Evolutionary conservation across 345 rosid genomes (phyloP).

Genomic region (Hibiscus trionum): DNA sequence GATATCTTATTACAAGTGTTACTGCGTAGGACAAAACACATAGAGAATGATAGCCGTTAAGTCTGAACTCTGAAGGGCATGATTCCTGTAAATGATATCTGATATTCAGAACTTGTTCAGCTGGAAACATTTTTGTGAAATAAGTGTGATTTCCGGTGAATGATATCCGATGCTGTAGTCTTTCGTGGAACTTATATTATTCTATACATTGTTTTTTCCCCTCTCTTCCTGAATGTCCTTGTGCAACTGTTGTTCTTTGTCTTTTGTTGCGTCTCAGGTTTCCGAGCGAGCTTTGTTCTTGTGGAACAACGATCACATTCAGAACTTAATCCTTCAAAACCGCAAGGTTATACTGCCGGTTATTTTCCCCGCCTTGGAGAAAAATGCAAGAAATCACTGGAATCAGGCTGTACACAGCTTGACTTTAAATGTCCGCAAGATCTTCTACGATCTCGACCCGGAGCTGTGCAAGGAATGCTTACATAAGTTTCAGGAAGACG

Average conservation of each 20-base stretch:
- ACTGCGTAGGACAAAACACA: too few relatives aligned
- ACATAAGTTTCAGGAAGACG: slow-evolving; percentile 39
- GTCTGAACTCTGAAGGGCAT: too few relatives aligned
- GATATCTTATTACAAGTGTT: too few relatives aligned
- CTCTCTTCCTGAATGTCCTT: background rate
- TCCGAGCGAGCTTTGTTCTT: slow-evolving; percentile 63
- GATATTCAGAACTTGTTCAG: background rate
- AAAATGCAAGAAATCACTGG: slow-evolving; percentile 55
- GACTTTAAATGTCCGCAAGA: slow-evolving; percentile 47
- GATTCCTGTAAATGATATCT: too few relatives aligned
- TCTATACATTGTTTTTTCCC: background rate
- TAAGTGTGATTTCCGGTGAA: too few relatives aligned
- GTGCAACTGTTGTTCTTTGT: background rate
- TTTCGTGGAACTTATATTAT: background rate
- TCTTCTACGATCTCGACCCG: slow-evolving; percentile 47
- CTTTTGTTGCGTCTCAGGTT: slow-evolving; percentile 29
- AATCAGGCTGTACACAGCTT: slow-evolving; percentile 59
- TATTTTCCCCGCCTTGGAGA: slow-evolving; percentile 53
- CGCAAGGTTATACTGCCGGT: slow-evolving; percentile 46
- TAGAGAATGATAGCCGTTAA: background rate
- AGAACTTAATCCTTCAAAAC: slow-evolving; percentile 49
- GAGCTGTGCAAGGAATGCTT: slow-evolving; percentile 46
- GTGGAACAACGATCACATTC: slow-evolving; percentile 71
- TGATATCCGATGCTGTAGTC: background rate
- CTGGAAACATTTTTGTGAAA: too few relatives aligned